phyloP scores from a whole-genome alignment of 1,284 basidiomycete species.

The Sphagnurus paluster region DNA sequence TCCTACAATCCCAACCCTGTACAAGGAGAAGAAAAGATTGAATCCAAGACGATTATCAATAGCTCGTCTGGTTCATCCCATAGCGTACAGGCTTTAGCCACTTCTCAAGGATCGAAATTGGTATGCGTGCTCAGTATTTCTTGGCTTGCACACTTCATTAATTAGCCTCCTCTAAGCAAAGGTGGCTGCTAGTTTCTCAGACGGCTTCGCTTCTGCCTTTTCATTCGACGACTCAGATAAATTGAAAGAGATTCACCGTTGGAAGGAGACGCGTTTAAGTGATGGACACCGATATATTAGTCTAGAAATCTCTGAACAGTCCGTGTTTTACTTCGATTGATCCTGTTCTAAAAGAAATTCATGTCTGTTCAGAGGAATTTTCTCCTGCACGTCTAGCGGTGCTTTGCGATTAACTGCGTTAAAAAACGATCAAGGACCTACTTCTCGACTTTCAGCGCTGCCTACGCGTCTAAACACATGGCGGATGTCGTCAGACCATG shows the following conservation, averaged over 20 bases:
- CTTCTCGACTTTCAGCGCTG: conserved; percentile 39
- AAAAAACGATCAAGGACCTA: conserved; percentile 25
- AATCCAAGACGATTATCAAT: conserved; percentile 31
- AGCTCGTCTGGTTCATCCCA: conserved; percentile 37
- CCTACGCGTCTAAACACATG: conserved; percentile 68
- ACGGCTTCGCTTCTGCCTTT: conserved; percentile 52
- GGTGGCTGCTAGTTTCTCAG: conserved; percentile 62
- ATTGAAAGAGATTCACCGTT: conserved; percentile 43
- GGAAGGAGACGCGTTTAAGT: conserved; percentile 65
- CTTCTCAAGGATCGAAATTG: conserved; percentile 27
- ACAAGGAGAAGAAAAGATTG: conserved; percentile 19
- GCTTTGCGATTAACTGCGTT: conserved; percentile 53
- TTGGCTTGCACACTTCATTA: conserved; percentile 6
- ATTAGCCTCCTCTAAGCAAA: conserved; percentile 39
- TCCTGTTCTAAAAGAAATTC: no score
- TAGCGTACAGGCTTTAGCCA: conserved; percentile 41
- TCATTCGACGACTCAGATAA: conserved; percentile 40
- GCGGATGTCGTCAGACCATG: conserved; percentile 53
- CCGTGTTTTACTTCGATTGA: conserved; percentile 17
- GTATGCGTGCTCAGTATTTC: conserved; percentile 31
- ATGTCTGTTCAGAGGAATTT: conserved; percentile 43
- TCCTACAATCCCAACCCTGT: conserved; percentile 35
- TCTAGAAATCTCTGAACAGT: conserved; percentile 49
- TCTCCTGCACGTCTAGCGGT: conserved; percentile 74
- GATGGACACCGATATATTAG: conserved; percentile 60